These are phyloP conservation scores for Ustulina deusta DNA, from an alignment of 2,329 filamentous ascomycete genomes.

Conservation along the genomic window DNA sequence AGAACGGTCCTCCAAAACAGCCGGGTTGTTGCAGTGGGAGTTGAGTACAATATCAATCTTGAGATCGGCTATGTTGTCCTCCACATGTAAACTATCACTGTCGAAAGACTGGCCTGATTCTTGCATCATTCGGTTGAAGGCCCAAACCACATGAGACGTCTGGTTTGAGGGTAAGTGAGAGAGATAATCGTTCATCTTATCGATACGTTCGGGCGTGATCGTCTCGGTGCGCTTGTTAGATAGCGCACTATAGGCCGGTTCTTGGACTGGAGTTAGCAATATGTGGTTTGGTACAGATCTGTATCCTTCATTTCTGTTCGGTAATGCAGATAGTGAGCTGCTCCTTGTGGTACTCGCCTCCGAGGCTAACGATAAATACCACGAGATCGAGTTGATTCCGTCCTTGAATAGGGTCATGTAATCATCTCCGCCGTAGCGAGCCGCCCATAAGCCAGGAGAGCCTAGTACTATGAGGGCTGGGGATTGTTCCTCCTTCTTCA, in stretches of 20 bases:
- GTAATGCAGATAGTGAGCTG: constrained; percentile 39
- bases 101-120: constrained; percentile 55
- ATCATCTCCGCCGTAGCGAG: constrained; percentile 60
- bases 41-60: constrained; percentile 67
- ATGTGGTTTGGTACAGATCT: constrained; percentile 47
- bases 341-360: constrained; percentile 34
- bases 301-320: constrained; percentile 26
- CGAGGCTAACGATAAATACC: constrained; percentile 50
- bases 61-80: constrained; percentile 58
- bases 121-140: constrained; percentile 62
- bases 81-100: constrained; percentile 62
- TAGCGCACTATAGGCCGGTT: constrained; percentile 59
- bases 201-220: constrained; percentile 62
- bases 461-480: constrained; percentile 65
- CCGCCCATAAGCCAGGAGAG: constrained; percentile 66
- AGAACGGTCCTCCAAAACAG: constrained; percentile 55
- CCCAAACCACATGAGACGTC: constrained; percentile 61
- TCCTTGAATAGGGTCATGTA: constrained; percentile 60
- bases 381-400: constrained; percentile 60
- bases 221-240: constrained; percentile 55
- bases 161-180: constrained; percentile 56
- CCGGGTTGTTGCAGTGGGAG: constrained; percentile 64
- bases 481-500: constrained; percentile 46
- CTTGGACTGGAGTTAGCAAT: constrained; percentile 59
- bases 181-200: constrained; percentile 65